Conservation (phyloP, 129 eudicot genomes). For the Artemisia annua region DNA sequence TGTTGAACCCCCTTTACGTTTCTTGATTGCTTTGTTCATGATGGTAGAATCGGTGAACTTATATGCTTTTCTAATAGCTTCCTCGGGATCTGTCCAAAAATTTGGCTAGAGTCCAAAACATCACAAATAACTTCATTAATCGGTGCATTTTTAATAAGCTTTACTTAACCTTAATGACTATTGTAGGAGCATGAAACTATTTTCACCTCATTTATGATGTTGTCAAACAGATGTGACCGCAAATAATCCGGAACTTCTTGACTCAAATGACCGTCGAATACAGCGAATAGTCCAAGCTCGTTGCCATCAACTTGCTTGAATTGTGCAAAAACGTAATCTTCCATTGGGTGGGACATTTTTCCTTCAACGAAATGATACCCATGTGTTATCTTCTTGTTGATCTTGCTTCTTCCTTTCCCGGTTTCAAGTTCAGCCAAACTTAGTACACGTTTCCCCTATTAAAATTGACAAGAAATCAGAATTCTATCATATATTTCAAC, state of each 20-base stretch:
- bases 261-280: conserved; percentile 86
- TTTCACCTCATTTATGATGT: conserved; percentile 69
- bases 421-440: conserved; percentile 42
- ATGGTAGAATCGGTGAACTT: conserved; percentile 58
- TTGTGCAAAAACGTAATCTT: conserved; percentile 78
- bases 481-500: no score
- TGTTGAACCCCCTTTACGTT: conserved; percentile 86
- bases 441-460: conserved; percentile 64
- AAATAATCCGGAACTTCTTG: conserved; percentile 73
- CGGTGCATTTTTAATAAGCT: no score
- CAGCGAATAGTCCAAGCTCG: conserved; percentile 85
- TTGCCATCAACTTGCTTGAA: conserved; percentile 74
- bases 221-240: conserved; percentile 67
- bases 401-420: conserved; percentile 70
- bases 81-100: conserved; percentile 72
- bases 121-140: not conserved
- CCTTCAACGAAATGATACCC: conserved; percentile 84
- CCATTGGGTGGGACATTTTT: conserved; percentile 70
- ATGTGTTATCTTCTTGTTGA: conserved; percentile 57
- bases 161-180: no score
- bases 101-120: conserved; percentile 41
- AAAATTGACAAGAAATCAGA: not conserved
- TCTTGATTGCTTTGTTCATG: conserved; percentile 56
- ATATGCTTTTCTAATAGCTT: conserved; percentile 72
- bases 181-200: not conserved